Evolutionary conservation across 345 rosid species (phyloP).

Genomic region (Boechera stricta): DNA sequence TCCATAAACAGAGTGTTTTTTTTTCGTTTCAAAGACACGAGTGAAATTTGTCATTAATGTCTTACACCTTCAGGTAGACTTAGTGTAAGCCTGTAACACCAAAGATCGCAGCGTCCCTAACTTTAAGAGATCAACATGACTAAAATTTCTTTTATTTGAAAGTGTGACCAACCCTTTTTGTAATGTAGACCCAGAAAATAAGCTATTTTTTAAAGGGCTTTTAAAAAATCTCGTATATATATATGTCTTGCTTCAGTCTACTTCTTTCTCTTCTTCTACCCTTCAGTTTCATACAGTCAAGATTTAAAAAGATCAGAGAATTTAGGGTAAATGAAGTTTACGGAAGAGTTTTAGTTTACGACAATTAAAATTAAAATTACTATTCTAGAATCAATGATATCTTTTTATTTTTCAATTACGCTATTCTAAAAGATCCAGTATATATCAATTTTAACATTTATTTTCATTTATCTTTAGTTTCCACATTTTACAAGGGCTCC

Average conservation of each 20-base stretch:
- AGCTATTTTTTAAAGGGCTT: no score
- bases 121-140: no score
- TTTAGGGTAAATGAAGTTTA: neutral
- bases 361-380: neutral
- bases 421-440: neutral
- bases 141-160: no score
- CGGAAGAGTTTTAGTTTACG: neutral
- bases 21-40: neutral
- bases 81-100: no score
- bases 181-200: no score
- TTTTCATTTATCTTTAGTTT: slow-evolving; percentile 29
- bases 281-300: neutral
- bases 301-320: neutral
- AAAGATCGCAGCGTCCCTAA: no score
- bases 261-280: neutral
- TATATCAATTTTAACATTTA: slow-evolving; percentile 5
- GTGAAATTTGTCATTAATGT: no score
- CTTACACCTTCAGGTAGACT: no score
- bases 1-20: neutral
- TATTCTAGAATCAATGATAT: neutral
- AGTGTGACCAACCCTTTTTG: no score
- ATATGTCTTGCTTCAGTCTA: neutral
- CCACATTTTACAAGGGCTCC: slow-evolving; percentile 40
- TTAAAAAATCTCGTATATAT: neutral
- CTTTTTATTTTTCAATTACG: neutral